Conservation (phyloP, 441 rosid species). For the Bruguiera hainesii region DNA sequence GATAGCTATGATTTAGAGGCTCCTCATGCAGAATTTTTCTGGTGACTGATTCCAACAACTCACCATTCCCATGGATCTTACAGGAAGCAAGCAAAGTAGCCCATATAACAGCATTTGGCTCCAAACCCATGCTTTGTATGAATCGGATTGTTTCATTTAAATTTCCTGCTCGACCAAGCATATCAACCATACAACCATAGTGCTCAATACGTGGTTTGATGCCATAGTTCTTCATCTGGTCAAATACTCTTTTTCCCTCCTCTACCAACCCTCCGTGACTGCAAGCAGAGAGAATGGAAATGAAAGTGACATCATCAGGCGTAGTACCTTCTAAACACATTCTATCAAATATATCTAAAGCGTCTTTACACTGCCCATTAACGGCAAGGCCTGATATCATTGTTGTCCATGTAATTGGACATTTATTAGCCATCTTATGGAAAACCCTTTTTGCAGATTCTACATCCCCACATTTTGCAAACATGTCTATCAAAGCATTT, state of each 20-base stretch:
- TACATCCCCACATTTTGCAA: slow-evolving; percentile 61
- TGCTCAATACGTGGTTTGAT: slow-evolving; percentile 34
- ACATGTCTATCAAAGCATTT: slow-evolving; percentile 58
- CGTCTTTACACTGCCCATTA: slow-evolving; percentile 31
- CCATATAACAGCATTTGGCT: slow-evolving; percentile 38
- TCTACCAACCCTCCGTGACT: slow-evolving; percentile 38
- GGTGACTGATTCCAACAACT: slow-evolving; percentile 18
- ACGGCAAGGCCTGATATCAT: slow-evolving; percentile 34
- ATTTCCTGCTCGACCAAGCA: slow-evolving; percentile 32
- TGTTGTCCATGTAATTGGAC: slow-evolving; percentile 36
- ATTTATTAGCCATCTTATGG: slow-evolving; percentile 25
- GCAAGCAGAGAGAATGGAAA: slow-evolving; percentile 33
- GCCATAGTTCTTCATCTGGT: slow-evolving; percentile 19
- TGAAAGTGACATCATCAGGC: slow-evolving; percentile 30
- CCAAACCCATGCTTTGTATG: slow-evolving; percentile 34
- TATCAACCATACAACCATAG: slow-evolving; percentile 37
- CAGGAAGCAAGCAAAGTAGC: slow-evolving; percentile 30
- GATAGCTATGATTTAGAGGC: slow-evolving; percentile 32
- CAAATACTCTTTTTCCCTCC: slow-evolving; percentile 29
- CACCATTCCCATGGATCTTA: slow-evolving; percentile 28
- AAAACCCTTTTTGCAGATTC: slow-evolving; percentile 34
- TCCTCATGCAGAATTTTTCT: slow-evolving; percentile 25
- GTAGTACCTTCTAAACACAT: slow-evolving; percentile 25
- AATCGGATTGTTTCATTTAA: slow-evolving; percentile 32
- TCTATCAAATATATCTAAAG: slow-evolving; percentile 25